Base-by-base conservation (phyloP, 306 rosid genomes). In the Gleditsia sinensis region DNA sequence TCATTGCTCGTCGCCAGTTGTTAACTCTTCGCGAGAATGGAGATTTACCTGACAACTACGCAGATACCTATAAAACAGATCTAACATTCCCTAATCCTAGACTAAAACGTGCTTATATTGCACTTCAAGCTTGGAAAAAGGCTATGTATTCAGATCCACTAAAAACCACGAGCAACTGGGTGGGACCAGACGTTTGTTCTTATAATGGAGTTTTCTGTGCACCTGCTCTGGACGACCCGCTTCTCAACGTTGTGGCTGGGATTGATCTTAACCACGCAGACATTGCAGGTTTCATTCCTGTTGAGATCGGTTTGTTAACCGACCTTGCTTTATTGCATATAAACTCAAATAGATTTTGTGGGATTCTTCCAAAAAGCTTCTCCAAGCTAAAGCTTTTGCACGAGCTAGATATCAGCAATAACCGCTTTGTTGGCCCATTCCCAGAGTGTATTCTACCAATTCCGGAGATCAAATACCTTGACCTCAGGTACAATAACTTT, bases 221-320 rank as follows among this genome's bases (percentile, higher is more conserved):
- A 0, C 76, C 80, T 0, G 82, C 98, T 2, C 46, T 83, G 0
- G 91, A 91, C 34, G 78, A 91, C 20, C 25, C 86, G 0, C 81
- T 21, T 1, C 6, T 83, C 9, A 53, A 66, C 0, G 96, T 94
- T 32, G 97, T 94, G 9, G 97, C 90, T 2, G 98, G 96, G 5
- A 59, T 94, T 9, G 97, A 94, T 57, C 82, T 94, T 20, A 94
- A 91, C 81, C 83, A 85, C 7, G 98, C 86, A 2, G 96, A 94
- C 74, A 89, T 94, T 4, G 98, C 97, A 0, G 98, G 92, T 6
- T 84, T 78, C 65, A 80, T 94, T 11, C 96, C 96, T 4, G 17
- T 68, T 0, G 98, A 94, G 81, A 32, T 94, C 3, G 94, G 92
- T 39, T 54, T 88, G 9, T 46, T 94, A 49, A 63, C 88, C 0